Evolutionary conservation across 179 eudicot species (phyloP).

Genomic region (Beta corolliflora): DNA sequence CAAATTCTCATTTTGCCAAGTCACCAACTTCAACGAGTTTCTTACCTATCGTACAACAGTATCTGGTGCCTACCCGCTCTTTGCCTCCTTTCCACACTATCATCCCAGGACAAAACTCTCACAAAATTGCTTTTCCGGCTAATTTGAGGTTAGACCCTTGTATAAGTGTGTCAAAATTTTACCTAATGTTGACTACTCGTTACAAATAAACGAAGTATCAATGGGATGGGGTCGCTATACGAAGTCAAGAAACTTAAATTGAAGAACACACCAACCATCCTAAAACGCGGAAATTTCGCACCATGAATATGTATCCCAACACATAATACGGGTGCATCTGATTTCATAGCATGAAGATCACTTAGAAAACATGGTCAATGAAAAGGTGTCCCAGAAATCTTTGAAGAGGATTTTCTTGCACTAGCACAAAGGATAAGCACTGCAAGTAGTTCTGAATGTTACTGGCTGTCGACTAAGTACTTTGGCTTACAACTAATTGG

Average conservation of each 20-base stretch:
- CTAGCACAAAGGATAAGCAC: slow-evolving; percentile 12
- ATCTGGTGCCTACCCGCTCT: too few relatives aligned
- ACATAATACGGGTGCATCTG: background rate
- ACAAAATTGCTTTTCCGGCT: background rate
- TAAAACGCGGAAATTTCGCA: background rate
- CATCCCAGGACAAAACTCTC: background rate
- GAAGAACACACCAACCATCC: background rate
- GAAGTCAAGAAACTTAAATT: background rate
- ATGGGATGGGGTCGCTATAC: background rate
- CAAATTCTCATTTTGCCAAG: too few relatives aligned
- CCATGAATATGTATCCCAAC: background rate
- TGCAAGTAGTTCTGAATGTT: background rate
- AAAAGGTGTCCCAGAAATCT: slow-evolving; percentile 14
- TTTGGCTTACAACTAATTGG: slow-evolving; percentile 20
- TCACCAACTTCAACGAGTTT: background rate
- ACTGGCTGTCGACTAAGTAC: background rate
- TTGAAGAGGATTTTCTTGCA: background rate
- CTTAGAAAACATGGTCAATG: background rate
- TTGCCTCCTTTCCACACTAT: background rate
- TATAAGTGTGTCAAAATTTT: background rate
- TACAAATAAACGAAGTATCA: background rate
- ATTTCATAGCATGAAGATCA: too few relatives aligned
- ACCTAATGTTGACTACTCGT: background rate
- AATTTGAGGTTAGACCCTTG: background rate
- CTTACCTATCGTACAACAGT: too few relatives aligned